A percentile compares a stretch with the other conserved stretches of the same genome.
Evolutionary conservation across 768 basidiomycete species (phyloP).

Genomic region (Mycena alexandri): DNA sequence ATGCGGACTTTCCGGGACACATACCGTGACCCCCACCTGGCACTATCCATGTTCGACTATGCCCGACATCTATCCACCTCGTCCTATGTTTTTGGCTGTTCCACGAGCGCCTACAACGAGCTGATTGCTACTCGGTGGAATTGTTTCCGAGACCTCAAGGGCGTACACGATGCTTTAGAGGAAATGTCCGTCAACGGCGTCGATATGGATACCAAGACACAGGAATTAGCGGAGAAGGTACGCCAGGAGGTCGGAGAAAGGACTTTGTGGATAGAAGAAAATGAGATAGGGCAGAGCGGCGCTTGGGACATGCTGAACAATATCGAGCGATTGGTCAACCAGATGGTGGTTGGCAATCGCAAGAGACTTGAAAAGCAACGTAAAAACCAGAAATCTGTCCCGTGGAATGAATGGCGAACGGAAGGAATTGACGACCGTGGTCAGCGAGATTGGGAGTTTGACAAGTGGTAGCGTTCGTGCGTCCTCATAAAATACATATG

Average conservation of each 20-base stretch:
- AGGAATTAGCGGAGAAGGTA: conserved; percentile 70
- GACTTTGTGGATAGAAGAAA: conserved; percentile 65
- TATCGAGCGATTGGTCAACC: conserved; percentile 59
- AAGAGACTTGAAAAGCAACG: conserved; percentile 8
- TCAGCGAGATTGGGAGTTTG: conserved; percentile 63
- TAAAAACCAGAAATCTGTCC: conserved; percentile 17
- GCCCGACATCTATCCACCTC: conserved; percentile 80
- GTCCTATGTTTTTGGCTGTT: conserved; percentile 92
- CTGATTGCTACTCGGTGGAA: conserved; percentile 88
- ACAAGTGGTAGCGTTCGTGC: conserved; percentile 55
- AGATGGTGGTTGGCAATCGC: conserved; percentile 4
- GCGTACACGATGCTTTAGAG: conserved; percentile 76
- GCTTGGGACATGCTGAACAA: conserved; percentile 63
- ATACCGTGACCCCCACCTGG: conserved; percentile 83
- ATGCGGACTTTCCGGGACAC: conserved; percentile 85
- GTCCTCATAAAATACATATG: conserved; percentile 26
- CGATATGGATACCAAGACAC: conserved; percentile 70
- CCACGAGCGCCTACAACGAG: conserved; percentile 90
- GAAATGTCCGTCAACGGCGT: conserved; percentile 91
- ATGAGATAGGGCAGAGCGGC: conserved; percentile 59
- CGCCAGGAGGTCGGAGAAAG: conserved; percentile 72
- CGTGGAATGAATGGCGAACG: conserved; percentile 65
- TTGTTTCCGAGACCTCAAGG: conserved; percentile 84
- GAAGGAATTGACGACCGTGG: conserved; percentile 43
- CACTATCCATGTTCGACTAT: conserved; percentile 86